Evolutionary conservation across 1,139 yeast species (phyloP).

Genomic region (Kazachstania sp.): DNA sequence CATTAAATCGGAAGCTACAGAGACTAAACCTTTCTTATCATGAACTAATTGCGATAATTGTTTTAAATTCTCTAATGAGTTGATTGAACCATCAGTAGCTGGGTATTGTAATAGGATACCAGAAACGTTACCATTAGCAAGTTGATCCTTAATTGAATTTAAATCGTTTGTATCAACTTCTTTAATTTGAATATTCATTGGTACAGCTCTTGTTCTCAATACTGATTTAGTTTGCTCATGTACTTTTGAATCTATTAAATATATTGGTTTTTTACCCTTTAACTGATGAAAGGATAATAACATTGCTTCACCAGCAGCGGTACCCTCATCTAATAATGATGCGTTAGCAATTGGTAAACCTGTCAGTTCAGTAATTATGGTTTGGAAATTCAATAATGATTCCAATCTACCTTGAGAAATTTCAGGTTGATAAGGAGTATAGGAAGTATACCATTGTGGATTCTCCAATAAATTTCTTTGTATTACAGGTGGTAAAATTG

Average conservation of each 20-base stretch:
- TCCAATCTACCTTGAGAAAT: conserved; percentile 94
- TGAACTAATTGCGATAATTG: conserved; percentile 61
- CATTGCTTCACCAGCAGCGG: conserved; percentile 99
- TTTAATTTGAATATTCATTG: conserved; percentile 59
- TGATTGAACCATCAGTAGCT: conserved; percentile 70
- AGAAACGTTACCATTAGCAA: conserved; percentile 38
- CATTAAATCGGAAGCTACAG: conserved; percentile 83
- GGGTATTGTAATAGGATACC: conserved; percentile 93
- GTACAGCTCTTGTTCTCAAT: conserved; percentile 66
- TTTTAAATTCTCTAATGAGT: conserved; percentile 39
- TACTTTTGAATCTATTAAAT: conserved; percentile 64
- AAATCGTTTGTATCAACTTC: conserved; percentile 43
- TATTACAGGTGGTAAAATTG: conserved; percentile 82
- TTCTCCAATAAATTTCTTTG: conserved; percentile 85
- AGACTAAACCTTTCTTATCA: conserved; percentile 59
- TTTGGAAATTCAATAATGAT: conserved; percentile 82
- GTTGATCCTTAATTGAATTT: conserved; percentile 11
- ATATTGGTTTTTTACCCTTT: conserved; percentile 59
- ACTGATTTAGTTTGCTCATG: conserved; percentile 86
- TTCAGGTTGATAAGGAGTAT: conserved; percentile 97
- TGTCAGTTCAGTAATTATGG: conserved; percentile 78
- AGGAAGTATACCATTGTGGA: conserved; percentile 98
- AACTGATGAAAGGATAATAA: conserved; percentile 63
- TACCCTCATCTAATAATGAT: conserved; percentile 88
- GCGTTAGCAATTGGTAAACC: conserved; percentile 92